These are phyloP conservation scores for Thermomucor indicae-seudaticae DNA, from an alignment of 371 early-diverging fungal genomes.

Conservation along the genomic window DNA sequence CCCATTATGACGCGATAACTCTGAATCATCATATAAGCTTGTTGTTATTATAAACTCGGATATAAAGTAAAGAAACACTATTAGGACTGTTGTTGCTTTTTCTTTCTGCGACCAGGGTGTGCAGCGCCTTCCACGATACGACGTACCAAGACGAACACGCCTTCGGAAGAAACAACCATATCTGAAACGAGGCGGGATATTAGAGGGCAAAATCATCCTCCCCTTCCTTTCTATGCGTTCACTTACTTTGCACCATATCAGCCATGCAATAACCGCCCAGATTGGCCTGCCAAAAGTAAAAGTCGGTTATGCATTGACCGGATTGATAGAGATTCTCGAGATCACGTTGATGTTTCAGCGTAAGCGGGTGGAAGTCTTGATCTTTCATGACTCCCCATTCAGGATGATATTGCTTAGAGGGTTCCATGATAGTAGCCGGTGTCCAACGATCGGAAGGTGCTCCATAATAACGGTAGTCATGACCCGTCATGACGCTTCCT, in stretches of 20 bases:
- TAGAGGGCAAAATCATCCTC: background rate
- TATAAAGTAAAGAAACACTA: no score
- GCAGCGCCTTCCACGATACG: constrained; percentile 43
- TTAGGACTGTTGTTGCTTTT: constrained; percentile 16
- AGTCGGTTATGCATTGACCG: constrained; percentile 26
- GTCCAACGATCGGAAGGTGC: background rate
- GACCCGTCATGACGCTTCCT: background rate
- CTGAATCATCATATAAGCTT: no score
- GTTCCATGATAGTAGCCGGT: background rate
- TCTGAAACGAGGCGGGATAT: constrained; percentile 9
- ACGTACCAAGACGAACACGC: constrained; percentile 31
- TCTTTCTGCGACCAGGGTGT: constrained; percentile 43
- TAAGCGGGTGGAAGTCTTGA: constrained; percentile 37
- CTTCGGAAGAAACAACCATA: constrained; percentile 38
- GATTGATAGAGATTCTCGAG: constrained; percentile 29
- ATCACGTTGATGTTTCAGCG: constrained; percentile 44
- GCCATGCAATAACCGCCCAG: constrained; percentile 50
- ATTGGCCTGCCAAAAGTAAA: constrained; percentile 51
- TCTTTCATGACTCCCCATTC: constrained; percentile 45
- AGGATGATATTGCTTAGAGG: constrained; percentile 23
- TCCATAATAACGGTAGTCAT: no score
- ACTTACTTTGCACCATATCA: constrained; percentile 41
- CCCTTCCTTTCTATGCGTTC: background rate
- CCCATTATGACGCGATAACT: no score
- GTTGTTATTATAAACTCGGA: no score